Evolutionary conservation across 1,139 yeast genomes (phyloP).

Genomic region (Torulaspora globosa): DNA sequence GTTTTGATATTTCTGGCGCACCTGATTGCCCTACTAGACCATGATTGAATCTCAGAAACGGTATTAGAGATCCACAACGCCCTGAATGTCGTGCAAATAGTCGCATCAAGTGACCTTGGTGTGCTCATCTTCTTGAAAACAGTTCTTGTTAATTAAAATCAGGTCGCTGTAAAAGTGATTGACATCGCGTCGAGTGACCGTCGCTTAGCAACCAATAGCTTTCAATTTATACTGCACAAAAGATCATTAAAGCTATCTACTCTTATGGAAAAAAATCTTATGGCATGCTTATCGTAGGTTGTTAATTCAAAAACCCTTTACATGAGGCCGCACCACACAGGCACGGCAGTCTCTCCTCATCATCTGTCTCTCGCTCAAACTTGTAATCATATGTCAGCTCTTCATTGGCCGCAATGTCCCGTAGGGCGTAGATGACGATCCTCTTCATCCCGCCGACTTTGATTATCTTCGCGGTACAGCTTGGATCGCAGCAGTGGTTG

Average conservation of each 20-base stretch:
- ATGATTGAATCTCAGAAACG: conserved; percentile 6
- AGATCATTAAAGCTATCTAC: neutral
- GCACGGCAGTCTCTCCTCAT: conserved; percentile 85
- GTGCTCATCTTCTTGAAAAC: no score
- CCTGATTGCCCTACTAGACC: neutral
- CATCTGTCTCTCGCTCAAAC: conserved; percentile 87
- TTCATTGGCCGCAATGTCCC: conserved; percentile 85
- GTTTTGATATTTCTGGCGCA: conserved; percentile 10
- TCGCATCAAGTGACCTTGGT: neutral
- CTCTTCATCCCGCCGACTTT: conserved; percentile 92
- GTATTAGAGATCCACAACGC: neutral
- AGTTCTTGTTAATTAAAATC: neutral
- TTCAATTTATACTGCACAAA: neutral
- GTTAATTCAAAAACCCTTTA: conserved; percentile 79
- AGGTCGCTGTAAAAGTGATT: neutral
- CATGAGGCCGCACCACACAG: conserved; percentile 93
- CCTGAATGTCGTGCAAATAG: neutral
- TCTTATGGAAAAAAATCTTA: neutral
- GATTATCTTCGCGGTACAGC: conserved; percentile 94
- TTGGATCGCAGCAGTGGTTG: conserved; percentile 95
- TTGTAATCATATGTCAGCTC: conserved; percentile 94
- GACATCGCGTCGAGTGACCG: neutral
- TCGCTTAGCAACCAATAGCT: neutral
- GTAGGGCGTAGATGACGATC: conserved; percentile 88
- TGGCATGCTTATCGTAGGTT: neutral